Conservation (phyloP, 2,329 filamentous ascomycete genomes). For the Sclerotinia subarctica region DNA sequence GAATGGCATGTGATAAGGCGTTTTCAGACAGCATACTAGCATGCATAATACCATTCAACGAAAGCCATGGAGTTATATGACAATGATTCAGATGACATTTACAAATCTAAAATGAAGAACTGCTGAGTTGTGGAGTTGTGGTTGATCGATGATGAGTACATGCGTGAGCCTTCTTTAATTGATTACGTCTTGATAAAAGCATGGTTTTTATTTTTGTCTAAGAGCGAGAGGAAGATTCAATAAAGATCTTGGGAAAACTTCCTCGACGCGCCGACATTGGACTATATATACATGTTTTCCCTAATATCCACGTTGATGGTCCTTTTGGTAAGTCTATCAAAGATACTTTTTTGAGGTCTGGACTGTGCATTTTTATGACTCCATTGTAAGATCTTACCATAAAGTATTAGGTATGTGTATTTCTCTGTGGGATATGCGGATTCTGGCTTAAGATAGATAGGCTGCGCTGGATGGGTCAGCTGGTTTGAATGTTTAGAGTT, state of each 20-base stretch:
- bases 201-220: neutral
- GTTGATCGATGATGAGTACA: neutral
- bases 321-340: too few relatives aligned
- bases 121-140: neutral
- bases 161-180: neutral
- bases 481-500: too few relatives aligned
- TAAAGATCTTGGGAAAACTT: too few relatives aligned
- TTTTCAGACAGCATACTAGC: neutral
- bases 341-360: too few relatives aligned
- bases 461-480: too few relatives aligned
- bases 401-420: neutral
- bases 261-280: neutral
- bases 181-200: neutral
- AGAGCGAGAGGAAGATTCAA: neutral
- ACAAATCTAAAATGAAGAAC: neutral
- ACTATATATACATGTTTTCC: neutral
- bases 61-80: slow-evolving; percentile 7
- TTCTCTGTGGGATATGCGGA: neutral
- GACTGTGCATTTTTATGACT: neutral
- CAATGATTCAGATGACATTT: neutral
- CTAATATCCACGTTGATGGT: too few relatives aligned
- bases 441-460: neutral
- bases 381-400: too few relatives aligned
- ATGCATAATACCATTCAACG: neutral
- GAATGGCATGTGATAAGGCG: neutral